Conservation (phyloP, 1,284 basidiomycete genomes). For the Fomes fomentarius region DNA sequence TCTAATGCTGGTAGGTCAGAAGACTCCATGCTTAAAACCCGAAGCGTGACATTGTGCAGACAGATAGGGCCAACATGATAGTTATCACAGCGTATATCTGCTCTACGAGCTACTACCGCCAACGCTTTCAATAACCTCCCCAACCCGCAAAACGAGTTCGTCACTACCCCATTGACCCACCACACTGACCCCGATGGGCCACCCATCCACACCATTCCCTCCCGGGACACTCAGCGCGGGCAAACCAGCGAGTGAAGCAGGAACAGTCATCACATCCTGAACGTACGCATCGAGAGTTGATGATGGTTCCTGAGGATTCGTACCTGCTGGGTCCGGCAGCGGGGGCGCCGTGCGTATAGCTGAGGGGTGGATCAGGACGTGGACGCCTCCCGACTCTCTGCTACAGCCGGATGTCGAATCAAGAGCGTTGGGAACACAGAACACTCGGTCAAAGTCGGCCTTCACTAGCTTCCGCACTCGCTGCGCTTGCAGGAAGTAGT, state of each 20-base stretch:
- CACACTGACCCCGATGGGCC: slow-evolving; percentile 88
- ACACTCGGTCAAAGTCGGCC: slow-evolving; percentile 75
- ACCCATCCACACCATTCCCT: slow-evolving; percentile 55
- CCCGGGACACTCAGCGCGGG: slow-evolving; percentile 83
- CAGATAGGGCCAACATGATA: too few species aligned
- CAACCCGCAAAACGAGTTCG: slow-evolving; percentile 62
- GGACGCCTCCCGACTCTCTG: slow-evolving; percentile 51
- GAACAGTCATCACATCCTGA: slow-evolving; percentile 92
- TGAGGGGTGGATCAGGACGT: slow-evolving; percentile 86
- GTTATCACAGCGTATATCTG: too few species aligned
- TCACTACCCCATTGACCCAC: slow-evolving; percentile 93
- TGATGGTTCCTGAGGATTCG: neutral
- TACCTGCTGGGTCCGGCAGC: slow-evolving; percentile 35
- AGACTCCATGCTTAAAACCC: too few species aligned
- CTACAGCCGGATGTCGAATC: slow-evolving; percentile 13
- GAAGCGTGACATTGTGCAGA: too few species aligned
- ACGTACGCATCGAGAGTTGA: slow-evolving; percentile 65
- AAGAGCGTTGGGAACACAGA: slow-evolving; percentile 59
- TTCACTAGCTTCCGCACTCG: slow-evolving; percentile 74
- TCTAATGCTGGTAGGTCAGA: too few species aligned
- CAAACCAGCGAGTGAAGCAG: slow-evolving; percentile 88
- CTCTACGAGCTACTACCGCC: neutral
- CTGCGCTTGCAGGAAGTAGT: slow-evolving; percentile 94
- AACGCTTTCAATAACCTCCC: slow-evolving; percentile 35
- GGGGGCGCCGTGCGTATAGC: slow-evolving; percentile 79